Base-by-base conservation (phyloP, 2,329 filamentous ascomycete species). In the Nothomitra cinnamomea region DNA sequence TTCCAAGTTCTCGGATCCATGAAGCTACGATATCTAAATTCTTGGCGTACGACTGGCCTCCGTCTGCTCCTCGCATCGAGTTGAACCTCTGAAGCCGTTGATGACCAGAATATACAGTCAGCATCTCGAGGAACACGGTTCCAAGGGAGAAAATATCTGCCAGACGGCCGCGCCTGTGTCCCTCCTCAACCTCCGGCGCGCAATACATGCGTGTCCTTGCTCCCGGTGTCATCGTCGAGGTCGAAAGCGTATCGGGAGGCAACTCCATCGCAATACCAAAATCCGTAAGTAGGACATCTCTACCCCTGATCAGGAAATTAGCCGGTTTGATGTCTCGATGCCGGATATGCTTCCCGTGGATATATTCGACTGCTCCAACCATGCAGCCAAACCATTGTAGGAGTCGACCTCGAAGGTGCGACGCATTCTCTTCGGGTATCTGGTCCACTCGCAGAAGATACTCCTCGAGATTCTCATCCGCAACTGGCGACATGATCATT, bases 61-160 rank as follows among this genome's bases (percentile, higher is more conserved):
- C 15, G 12, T 45, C n/a, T 5, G 41, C 21, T 22, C n/a, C 17
- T 21, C 8, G 41, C 8, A 21, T 8, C 6, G 7, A 2, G 24
- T 4, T 19, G 3, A 21, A 45, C n/a, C 41, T 45, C 24, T 3
- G 8, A 45, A 45, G 41, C 41, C 24, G 8, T 19, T 21, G 10
- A 21, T 2, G 13, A 21, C 41, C 41, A 21, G 41, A 45, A 45
- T 19, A 45, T 3, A 50, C 47, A 19, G 47, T 32, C 3, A 50
- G 24, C 19, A 50, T 50, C n/a, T 50, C 47, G 6, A 50, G 32
- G n/a, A 50, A 50, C 5, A 50, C 47, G 6, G 47, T 24, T n/a
- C 47, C 47, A 3, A 50, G 22, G 32, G 47, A 50, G 22, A 50
- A 50, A 5, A 50, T 50, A 24, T 50, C 47, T 32, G 47, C 47